A percentile compares a stretch with the other conserved stretches of the same genome.
phyloP scores from a whole-genome alignment of 2,329 filamentous ascomycete species.

The Clonostachys rosea region DNA sequence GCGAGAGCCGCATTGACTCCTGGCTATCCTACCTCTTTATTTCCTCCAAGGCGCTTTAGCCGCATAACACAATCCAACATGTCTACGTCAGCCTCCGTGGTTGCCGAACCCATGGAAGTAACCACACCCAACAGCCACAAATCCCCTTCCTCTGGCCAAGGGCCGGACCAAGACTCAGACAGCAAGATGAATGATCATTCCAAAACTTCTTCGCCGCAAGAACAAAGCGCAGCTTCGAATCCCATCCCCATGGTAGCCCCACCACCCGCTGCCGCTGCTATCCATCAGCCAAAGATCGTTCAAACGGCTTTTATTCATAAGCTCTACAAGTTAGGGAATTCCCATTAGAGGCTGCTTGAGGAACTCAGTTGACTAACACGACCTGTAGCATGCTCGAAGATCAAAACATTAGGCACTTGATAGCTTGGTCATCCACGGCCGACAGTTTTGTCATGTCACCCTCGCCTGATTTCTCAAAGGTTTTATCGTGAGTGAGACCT shows the following conservation, averaged over 20 bases:
- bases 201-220: conserved; percentile 29
- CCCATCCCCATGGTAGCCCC: conserved; percentile 44
- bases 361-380: too few species aligned
- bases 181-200: conserved; percentile 25
- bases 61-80: background rate
- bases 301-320: conserved; percentile 99
- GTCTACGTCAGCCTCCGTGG: background rate
- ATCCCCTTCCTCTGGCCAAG: conserved; percentile 35
- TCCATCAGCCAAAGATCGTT: conserved; percentile 94
- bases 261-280: conserved; percentile 58
- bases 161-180: conserved; percentile 33
- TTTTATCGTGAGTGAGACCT: conserved; percentile 72
- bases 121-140: conserved; percentile 45
- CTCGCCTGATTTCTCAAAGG: conserved; percentile 95
- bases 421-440: conserved; percentile 89
- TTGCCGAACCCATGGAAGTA: conserved; percentile 40
- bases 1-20: background rate
- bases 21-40: background rate
- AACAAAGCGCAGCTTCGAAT: conserved; percentile 17
- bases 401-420: conserved; percentile 85
- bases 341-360: background rate
- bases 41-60: too few species aligned
- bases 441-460: conserved; percentile 99
- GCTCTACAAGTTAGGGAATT: conserved; percentile 77
- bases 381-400: conserved; percentile 87